Evolutionary conservation across 495 filamentous ascomycete species (phyloP).

Genomic region (Aspergillus sclerotiicarbonarius): DNA sequence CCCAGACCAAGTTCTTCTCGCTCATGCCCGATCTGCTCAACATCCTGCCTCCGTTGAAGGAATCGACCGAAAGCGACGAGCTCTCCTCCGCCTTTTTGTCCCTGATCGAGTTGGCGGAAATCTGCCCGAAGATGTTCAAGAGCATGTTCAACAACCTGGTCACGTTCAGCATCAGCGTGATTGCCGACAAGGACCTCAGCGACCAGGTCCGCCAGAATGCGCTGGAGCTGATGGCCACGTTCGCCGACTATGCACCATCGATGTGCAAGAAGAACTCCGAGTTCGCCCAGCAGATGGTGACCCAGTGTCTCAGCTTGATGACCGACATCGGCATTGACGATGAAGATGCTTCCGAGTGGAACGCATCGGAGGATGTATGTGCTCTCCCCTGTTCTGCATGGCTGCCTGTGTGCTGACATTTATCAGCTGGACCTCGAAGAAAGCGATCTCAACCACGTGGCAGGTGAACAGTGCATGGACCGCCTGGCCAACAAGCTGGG

Average conservation of each 20-base stretch:
- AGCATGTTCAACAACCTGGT: slow-evolving; percentile 84
- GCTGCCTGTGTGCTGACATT: slow-evolving; percentile 17
- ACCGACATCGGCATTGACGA: slow-evolving; percentile 97
- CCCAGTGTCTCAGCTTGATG: slow-evolving; percentile 97
- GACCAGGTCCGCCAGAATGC: slow-evolving; percentile 92
- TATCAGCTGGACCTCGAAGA: slow-evolving; percentile 84
- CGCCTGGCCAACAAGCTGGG: slow-evolving; percentile 96
- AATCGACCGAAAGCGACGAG: slow-evolving; percentile 80
- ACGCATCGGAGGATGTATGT: slow-evolving; percentile 83
- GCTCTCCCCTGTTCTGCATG: slow-evolving; percentile 15
- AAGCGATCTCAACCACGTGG: slow-evolving; percentile 96
- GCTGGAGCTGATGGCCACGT: slow-evolving; percentile 95
- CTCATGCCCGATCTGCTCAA: slow-evolving; percentile 88
- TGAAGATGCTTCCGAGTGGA: slow-evolving; percentile 93
- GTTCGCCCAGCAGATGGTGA: slow-evolving; percentile 96
- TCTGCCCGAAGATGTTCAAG: slow-evolving; percentile 95
- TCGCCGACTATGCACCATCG: slow-evolving; percentile 87
- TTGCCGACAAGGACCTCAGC: slow-evolving; percentile 91
- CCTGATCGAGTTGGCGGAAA: slow-evolving; percentile 89
- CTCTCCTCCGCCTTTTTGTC: slow-evolving; percentile 85
- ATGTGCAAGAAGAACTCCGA: slow-evolving; percentile 92
- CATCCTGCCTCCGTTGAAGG: slow-evolving; percentile 89
- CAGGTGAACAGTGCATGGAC: slow-evolving; percentile 99
- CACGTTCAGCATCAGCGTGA: slow-evolving; percentile 84
- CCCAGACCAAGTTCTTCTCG: slow-evolving; percentile 78